Base-by-base conservation (phyloP, 441 rosid genomes). In the Erodium moschatum region DNA sequence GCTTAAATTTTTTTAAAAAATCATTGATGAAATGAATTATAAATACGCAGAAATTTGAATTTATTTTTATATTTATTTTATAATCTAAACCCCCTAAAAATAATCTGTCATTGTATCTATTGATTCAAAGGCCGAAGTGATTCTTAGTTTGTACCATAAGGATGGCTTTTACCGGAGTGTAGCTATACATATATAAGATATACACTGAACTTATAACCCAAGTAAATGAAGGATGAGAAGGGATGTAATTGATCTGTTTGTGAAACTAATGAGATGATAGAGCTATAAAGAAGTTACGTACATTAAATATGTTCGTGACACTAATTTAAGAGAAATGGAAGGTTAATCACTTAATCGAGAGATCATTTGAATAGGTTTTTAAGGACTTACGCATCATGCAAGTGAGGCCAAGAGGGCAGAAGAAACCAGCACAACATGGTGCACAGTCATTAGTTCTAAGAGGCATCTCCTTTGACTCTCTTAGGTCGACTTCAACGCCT, bases 361-460 rank as follows among this genome's bases (percentile, higher is more conserved):
- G 42, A 70, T 18, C 52, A 66, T 27, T 50, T 70, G 31, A 35
- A 35, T 46, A 29, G 35, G 11, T 65, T 60, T 13, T 20, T 8
- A 8, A 48, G 58, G 13, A 85, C 99, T 84, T 79, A 94, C 99
- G 97, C 46, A 94, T 91, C 97, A 94, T 94, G 83, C 99, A 94
- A 50, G 99, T 88, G 52, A 91, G 74, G 19, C 99, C 99, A 20
- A 85, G 90, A 68, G 99, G 99, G 74, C 97, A 94, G 80, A 94
- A 94, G 87, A 94, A 94, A 35, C 99, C 99, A 66, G 84, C 89
- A 21, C 97, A 94, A 35, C 99, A 94, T 46, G 91, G 73, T 1
- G 71, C 74, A 31, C 97, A 94, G 50, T 70, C 54, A 40, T 69
- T 67, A 67, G 85, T 80, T 75, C 97, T 83, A 12, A 50, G 54